These are phyloP conservation scores for Xylariaceae sp. DNA, from an alignment of 2,329 filamentous ascomycete species.

Conservation along the genomic window DNA sequence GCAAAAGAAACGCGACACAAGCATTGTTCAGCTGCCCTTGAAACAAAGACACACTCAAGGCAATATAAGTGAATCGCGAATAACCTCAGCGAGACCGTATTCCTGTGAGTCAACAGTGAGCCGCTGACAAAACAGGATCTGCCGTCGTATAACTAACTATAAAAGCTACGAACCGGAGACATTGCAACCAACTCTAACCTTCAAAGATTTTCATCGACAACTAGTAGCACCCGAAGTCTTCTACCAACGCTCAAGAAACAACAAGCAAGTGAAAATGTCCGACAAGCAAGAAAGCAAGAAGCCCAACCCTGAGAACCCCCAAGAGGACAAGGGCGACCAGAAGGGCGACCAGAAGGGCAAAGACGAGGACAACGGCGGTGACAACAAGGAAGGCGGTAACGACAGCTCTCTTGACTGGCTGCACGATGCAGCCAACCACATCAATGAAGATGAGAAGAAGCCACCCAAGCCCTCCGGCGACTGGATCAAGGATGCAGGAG, in stretches of 20 bases:
- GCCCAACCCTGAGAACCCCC: no score
- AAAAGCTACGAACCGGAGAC: no score
- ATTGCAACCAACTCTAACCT: no score
- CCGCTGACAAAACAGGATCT: not conserved
- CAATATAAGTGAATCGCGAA: not conserved
- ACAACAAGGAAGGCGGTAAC: not conserved
- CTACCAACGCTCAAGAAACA: not conserved
- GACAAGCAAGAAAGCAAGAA: no score
- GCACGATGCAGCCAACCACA: slow-evolving; percentile 1
- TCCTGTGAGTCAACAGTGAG: not conserved
- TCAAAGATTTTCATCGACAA: no score
- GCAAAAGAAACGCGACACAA: not conserved
- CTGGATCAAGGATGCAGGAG: slow-evolving; percentile 7
- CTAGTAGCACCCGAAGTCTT: no score
- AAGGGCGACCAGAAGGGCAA: not conserved
- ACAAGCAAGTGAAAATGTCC: not conserved
- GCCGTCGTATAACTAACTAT: no score
- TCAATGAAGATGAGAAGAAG: not conserved
- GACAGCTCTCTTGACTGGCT: slow-evolving; percentile 1
- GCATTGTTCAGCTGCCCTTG: not conserved
- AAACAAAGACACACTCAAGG: not conserved
- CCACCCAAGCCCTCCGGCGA: slow-evolving; percentile 4
- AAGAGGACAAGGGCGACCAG: not conserved
- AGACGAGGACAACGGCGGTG: not conserved
- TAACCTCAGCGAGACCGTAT: not conserved